Evolutionary conservation across 768 basidiomycete species (phyloP).

Genomic region (Hypholoma sublateritium): DNA sequence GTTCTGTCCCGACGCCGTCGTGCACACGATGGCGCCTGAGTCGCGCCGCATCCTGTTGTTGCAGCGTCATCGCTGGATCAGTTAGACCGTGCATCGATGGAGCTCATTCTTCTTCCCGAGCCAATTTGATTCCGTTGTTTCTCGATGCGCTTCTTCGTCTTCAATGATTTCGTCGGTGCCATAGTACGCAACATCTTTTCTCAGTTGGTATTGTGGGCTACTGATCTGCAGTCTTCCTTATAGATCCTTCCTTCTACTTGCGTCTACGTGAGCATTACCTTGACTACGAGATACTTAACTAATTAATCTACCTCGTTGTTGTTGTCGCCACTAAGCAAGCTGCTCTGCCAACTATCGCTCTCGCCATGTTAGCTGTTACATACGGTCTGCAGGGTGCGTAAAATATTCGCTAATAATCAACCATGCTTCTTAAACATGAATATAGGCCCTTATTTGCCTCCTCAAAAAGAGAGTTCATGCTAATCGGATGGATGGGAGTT

Average conservation of each 20-base stretch:
- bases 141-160: slow-evolving; percentile 95
- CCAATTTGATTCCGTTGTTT: slow-evolving; percentile 96
- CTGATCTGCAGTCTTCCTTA: neutral
- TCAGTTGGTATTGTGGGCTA: neutral
- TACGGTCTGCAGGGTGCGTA: too few relatives aligned
- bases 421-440: too few relatives aligned
- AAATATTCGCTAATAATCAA: too few relatives aligned
- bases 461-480: too few relatives aligned
- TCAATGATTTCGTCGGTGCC: slow-evolving; percentile 88
- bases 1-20: slow-evolving; percentile 84
- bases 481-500: too few relatives aligned
- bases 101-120: slow-evolving; percentile 83
- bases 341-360: slow-evolving; percentile 81
- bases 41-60: slow-evolving; percentile 86
- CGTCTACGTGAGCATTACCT: too few relatives aligned
- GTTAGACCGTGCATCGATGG: slow-evolving; percentile 89
- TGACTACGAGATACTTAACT: too few relatives aligned
- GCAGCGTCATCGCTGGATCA: slow-evolving; percentile 95
- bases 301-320: slow-evolving; percentile 87
- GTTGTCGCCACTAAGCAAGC: slow-evolving; percentile 68
- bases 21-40: slow-evolving; percentile 90
- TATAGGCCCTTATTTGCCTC: too few relatives aligned
- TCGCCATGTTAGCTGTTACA: slow-evolving; percentile 90
- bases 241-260: slow-evolving; percentile 88
- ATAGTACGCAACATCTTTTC: slow-evolving; percentile 53